Evolutionary conservation across 73 alveolate genomes (phyloP), one percentile per base, ranked within the genome.

Genomic region (Diophrys sp.): DNA sequence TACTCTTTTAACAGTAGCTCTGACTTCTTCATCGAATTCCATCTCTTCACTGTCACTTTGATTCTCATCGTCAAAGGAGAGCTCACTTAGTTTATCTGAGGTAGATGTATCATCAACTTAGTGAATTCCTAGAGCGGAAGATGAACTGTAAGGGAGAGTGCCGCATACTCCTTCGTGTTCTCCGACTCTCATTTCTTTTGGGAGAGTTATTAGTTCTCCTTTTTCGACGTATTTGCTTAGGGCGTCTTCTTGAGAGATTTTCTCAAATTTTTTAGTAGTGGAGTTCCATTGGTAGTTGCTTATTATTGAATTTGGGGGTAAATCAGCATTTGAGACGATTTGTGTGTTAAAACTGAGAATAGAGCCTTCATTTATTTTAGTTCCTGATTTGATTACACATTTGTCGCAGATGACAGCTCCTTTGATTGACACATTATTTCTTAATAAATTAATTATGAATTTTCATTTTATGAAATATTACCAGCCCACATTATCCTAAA

Each of bases 11-110:
- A 69, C 62, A 14, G 57, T 79, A 0, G 71, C 71, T 54, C 54
- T 81, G 1, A 69, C 83, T 55, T 81, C 77, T 31, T 82, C 83
- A 8, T 82, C 90, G 55, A 74, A 57, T 14, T 82, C 84, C 27
- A 66, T 67, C 11, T 32, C 33, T 25, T 75, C 75, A 30, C 70
- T 68, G 55, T 68, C 75, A 2, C 26, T 5, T 18, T 68, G 56
- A 25, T 18, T 29, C n/a, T 25, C 72, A 62, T n/a, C 72, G n/a
- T 62, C 72, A 62, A 62, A 62, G 33, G 14, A 14, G 30, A 23
- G 26, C 8, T 62, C 72, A 23, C 72, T 62, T 62, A 14, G 11
- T 62, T 29, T 62, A 2, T 25, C n/a, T 23, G n/a, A 25, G 2
- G n/a, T n/a, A n/a, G n/a, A 62, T n/a, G n/a, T n/a, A n/a, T n/a